Conservation (phyloP, 1,139 yeast genomes). For the Hansenula lynferdii region DNA sequence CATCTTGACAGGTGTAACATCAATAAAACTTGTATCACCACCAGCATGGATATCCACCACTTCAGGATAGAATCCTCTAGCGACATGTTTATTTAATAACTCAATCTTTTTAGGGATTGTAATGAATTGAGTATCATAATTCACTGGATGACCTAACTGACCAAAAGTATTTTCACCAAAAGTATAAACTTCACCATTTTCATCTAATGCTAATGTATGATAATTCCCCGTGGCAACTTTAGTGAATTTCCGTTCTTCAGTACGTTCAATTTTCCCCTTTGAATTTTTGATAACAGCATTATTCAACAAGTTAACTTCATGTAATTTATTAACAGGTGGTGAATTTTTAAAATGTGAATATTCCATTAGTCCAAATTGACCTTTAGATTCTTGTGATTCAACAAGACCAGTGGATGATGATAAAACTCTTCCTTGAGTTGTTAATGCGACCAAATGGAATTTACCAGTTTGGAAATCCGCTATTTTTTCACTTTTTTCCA, state of each 20-base stretch:
- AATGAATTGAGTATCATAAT: slow-evolving; percentile 58
- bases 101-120: slow-evolving; percentile 63
- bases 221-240: slow-evolving; percentile 68
- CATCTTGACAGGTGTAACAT: slow-evolving; percentile 30
- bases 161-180: slow-evolving; percentile 87
- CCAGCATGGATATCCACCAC: slow-evolving; percentile 59
- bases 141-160: slow-evolving; percentile 72
- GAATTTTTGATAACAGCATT: slow-evolving; percentile 29
- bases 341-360: slow-evolving; percentile 57
- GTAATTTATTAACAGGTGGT: slow-evolving; percentile 36
- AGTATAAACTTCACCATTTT: slow-evolving; percentile 61
- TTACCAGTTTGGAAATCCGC: slow-evolving; percentile 54
- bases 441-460: slow-evolving; percentile 60
- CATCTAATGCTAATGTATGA: slow-evolving; percentile 68
- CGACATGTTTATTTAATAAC: slow-evolving; percentile 32
- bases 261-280: slow-evolving; percentile 20
- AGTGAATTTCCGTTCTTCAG: slow-evolving; percentile 42
- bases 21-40: slow-evolving; percentile 60
- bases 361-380: slow-evolving; percentile 80
- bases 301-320: slow-evolving; percentile 32
- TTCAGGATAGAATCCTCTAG: slow-evolving; percentile 34
- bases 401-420: slow-evolving; percentile 51
- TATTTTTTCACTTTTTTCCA: slow-evolving; percentile 41
- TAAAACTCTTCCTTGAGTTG: slow-evolving; percentile 59
- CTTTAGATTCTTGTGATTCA: slow-evolving; percentile 39